Evolutionary conservation across 352 stramenopile genomes (phyloP).

Genomic region (Elongisporangium senticosum): DNA sequence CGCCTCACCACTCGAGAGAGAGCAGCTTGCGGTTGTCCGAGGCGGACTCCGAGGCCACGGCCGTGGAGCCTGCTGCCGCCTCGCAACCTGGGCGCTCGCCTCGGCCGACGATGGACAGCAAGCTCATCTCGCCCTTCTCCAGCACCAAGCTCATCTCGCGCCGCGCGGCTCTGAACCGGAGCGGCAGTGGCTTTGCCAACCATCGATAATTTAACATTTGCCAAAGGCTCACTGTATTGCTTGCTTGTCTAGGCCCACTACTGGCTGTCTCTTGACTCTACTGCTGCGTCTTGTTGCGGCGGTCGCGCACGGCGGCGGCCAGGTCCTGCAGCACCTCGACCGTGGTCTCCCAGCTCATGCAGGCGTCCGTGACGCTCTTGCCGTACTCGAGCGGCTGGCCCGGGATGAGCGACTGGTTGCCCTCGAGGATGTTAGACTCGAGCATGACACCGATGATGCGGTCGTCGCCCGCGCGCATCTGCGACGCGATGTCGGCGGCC

Average conservation of each 20-base stretch:
- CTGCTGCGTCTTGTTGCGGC: slow-evolving; percentile 50
- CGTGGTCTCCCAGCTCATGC: slow-evolving; percentile 83
- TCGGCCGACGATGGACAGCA: slow-evolving; percentile 23
- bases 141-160: slow-evolving; percentile 56
- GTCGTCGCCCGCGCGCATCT: slow-evolving; percentile 69
- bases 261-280: slow-evolving; percentile 4
- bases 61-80: slow-evolving; percentile 8
- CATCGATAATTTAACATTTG: slow-evolving; percentile 27
- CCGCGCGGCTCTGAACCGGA: slow-evolving; percentile 18
- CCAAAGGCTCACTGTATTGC: slow-evolving; percentile 9
- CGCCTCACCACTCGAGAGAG: too few species aligned
- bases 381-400: slow-evolving; percentile 78
- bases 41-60: slow-evolving; percentile 6
- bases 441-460: slow-evolving; percentile 86
- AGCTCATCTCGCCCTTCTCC: slow-evolving; percentile 62
- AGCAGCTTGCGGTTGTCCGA: slow-evolving; percentile 1
- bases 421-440: slow-evolving; percentile 85
- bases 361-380: slow-evolving; percentile 88
- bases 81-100: slow-evolving; percentile 29
- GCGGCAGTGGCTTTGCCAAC: slow-evolving; percentile 53
- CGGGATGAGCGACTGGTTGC: slow-evolving; percentile 67
- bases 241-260: too few species aligned
- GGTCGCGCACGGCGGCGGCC: slow-evolving; percentile 69
- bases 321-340: slow-evolving; percentile 67
- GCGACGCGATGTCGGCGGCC: slow-evolving; percentile 47